These are phyloP conservation scores for Yamadazyma ubonensis DNA, from an alignment of 805 yeast species.

Conservation along the genomic window DNA sequence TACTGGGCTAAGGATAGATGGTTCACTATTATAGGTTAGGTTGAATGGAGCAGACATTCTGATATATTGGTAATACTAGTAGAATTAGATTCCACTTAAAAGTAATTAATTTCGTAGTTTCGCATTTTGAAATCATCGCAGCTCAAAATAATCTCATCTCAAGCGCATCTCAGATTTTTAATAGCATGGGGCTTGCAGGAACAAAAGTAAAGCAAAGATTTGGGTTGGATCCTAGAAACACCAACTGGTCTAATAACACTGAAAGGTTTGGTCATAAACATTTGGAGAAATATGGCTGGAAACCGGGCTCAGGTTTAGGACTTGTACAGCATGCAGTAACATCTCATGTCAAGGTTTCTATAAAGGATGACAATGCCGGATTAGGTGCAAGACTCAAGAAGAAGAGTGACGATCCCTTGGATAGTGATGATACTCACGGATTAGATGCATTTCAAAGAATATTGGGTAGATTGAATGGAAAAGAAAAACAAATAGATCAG, in stretches of 20 bases:
- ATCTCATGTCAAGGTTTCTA: slow-evolving; percentile 75
- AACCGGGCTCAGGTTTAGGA: slow-evolving; percentile 88
- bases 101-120: not conserved
- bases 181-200: slow-evolving; percentile 79
- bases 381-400: slow-evolving; percentile 79
- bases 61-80: too few relatives aligned
- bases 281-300: slow-evolving; percentile 84
- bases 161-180: slow-evolving; percentile 15
- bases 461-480: slow-evolving; percentile 86
- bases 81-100: too few relatives aligned
- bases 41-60: too few relatives aligned
- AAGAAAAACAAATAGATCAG: slow-evolving; percentile 60
- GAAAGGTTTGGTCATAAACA: slow-evolving; percentile 86
- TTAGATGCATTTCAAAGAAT: slow-evolving; percentile 90
- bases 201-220: slow-evolving; percentile 76
- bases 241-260: slow-evolving; percentile 88
- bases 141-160: not conserved
- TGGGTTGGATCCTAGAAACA: slow-evolving; percentile 91
- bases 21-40: slow-evolving; percentile 44
- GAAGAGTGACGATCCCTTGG: slow-evolving; percentile 64
- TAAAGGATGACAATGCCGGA: slow-evolving; percentile 83
- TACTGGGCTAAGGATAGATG: slow-evolving; percentile 46
- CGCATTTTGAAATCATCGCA: not conserved
- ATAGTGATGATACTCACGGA: slow-evolving; percentile 83
- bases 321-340: slow-evolving; percentile 62